Evolutionary conservation across 1,284 basidiomycete species (phyloP).

Genomic region (Inonotus obliquus): DNA sequence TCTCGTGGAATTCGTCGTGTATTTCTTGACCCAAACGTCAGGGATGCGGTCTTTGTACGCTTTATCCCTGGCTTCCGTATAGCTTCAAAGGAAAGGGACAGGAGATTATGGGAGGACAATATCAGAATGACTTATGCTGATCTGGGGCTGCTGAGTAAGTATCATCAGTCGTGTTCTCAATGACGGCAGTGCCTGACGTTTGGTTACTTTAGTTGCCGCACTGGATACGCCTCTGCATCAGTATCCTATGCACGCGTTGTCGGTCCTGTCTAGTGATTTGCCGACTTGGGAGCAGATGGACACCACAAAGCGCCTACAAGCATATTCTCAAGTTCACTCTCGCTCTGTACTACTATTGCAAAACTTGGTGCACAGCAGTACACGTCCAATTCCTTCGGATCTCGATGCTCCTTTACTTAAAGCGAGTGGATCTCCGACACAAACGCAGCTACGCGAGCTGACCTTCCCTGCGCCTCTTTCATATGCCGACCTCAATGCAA

Average conservation of each 20-base stretch:
- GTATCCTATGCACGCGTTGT: constrained; percentile 54
- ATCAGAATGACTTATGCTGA: constrained; percentile 52
- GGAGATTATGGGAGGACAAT: constrained; percentile 35
- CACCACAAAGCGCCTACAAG: constrained; percentile 37
- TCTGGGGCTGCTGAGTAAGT: constrained; percentile 58
- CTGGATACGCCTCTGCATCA: constrained; percentile 54
- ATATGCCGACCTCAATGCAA: constrained; percentile 27
- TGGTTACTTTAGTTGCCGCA: constrained; percentile 47
- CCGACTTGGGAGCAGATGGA: constrained; percentile 34
- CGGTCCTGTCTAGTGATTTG: constrained; percentile 37
- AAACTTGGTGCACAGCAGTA: constrained; percentile 57
- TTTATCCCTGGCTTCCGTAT: constrained; percentile 55
- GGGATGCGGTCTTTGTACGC: constrained; percentile 50
- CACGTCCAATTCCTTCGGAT: constrained; percentile 40
- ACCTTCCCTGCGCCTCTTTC: constrained; percentile 63
- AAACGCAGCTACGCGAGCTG: constrained; percentile 46
- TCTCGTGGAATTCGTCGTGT: constrained; percentile 43
- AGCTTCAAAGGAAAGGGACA: constrained; percentile 39
- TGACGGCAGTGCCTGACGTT: neutral
- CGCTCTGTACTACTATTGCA: constrained; percentile 71
- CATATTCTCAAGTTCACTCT: constrained; percentile 57
- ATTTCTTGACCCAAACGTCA: constrained; percentile 37
- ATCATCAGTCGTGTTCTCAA: constrained; percentile 7
- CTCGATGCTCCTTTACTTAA: constrained; percentile 32
- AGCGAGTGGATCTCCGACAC: constrained; percentile 24